Conservation (phyloP, 352 stramenopile genomes). For the Saprolegnia parasitica region DNA sequence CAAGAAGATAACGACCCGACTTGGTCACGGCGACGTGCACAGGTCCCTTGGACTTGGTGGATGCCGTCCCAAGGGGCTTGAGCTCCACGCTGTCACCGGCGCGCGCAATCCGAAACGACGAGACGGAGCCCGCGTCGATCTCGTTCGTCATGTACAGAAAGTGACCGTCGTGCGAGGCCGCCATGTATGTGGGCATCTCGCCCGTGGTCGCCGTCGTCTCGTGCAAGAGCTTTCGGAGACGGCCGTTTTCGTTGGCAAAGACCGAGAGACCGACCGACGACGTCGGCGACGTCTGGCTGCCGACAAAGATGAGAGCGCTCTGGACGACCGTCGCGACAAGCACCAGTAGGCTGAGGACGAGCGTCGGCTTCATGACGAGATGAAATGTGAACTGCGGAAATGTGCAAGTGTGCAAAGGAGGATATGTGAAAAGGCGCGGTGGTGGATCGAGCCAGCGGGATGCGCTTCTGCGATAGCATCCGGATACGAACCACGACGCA, state of each 20-base stretch:
- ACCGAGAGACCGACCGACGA: not conserved
- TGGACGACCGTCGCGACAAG: not conserved
- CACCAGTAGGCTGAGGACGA: not conserved
- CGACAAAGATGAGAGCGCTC: not conserved
- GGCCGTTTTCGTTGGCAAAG: not conserved
- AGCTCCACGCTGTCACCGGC: not conserved
- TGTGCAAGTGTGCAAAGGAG: too few species aligned
- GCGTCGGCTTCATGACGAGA: not conserved
- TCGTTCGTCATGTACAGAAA: slow-evolving; percentile 12
- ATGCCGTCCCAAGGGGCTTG: not conserved
- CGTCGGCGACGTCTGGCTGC: not conserved
- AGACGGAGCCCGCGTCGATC: not conserved
- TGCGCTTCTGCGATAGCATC: too few species aligned
- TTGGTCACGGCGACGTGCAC: slow-evolving; percentile 25
- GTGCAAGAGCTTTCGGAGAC: not conserved
- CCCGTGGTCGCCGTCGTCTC: not conserved
- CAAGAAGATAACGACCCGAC: not conserved
- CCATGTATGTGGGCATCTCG: slow-evolving; percentile 7
- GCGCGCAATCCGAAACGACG: not conserved
- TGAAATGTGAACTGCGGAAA: not conserved
- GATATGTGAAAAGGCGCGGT: too few species aligned
- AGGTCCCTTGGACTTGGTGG: slow-evolving; percentile 24
- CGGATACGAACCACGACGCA: too few species aligned
- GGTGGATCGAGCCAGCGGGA: too few species aligned
- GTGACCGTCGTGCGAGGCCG: not conserved